Evolutionary conservation across 768 basidiomycete genomes (phyloP), one percentile per base, ranked within the genome.

Genomic region (Naematelia aurantialba): DNA sequence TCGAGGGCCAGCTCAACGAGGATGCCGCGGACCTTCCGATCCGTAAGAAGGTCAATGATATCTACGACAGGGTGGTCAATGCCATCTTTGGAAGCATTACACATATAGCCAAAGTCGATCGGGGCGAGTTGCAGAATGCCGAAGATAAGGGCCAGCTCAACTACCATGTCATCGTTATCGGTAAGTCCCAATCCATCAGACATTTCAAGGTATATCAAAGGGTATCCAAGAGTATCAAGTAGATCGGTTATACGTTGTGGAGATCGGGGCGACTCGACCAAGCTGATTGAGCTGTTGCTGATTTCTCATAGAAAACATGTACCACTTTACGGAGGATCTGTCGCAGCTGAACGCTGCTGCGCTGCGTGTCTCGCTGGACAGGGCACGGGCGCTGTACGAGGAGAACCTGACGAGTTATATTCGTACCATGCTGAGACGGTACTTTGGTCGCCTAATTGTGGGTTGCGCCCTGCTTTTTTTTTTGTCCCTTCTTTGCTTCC

Each of bases 121-220:
- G 90, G 0, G 90, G 89, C 56, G 78, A 79, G 19, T 71, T 73
- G 4, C 78, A 76, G 14, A 65, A 68, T 10, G 73, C 70, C 3
- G 94, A 98, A 72, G 93, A 92, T 76, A 98, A 98, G 77, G 92
- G 92, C 0, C 91, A 94, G 72, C 82, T 98, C 53, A 97, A 97
- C 76, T 96, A 91, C 65, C 91, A 96, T 73, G 90, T 97, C 66
- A 87, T 94, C 69, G 81, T 98, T 60, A 88, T 97, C 57, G 94
- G 94, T 93, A 69, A 68, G 88, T 72, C 49, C 11, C 30, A 46
- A 57, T 25, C 21, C 8, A n/a, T n/a, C n/a, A n/a, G n/a, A n/a
- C n/a, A n/a, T n/a, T n/a, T n/a, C n/a, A n/a, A n/a, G n/a, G n/a
- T n/a, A n/a, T n/a, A n/a, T n/a, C n/a, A n/a, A n/a, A n/a, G n/a